Evolutionary conservation across 331 rosid genomes (phyloP).

Genomic region (Arachis monticola): DNA sequence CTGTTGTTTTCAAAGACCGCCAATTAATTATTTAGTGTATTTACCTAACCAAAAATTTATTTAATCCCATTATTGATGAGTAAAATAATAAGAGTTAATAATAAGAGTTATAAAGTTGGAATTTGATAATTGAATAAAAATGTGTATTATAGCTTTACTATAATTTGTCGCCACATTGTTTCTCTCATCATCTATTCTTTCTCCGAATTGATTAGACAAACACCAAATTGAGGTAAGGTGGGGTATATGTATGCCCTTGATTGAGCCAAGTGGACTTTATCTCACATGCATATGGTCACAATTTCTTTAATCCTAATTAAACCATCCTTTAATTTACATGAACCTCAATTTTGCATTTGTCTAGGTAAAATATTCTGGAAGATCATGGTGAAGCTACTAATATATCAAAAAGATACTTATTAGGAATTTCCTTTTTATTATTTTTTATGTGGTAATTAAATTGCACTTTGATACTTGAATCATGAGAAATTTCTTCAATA

Average conservation of each 20-base stretch:
- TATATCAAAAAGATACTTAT: not conserved
- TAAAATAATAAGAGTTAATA: not conserved
- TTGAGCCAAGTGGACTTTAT: not conserved
- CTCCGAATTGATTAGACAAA: not conserved
- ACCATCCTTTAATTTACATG: not conserved
- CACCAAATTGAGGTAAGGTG: slow-evolving; percentile 8
- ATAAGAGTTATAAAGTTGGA: not conserved
- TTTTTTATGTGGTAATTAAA: not conserved
- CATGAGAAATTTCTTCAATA: not conserved
- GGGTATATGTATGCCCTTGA: no score
- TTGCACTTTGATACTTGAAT: not conserved
- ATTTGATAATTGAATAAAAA: not conserved
- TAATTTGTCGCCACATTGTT: not conserved
- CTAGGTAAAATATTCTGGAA: not conserved
- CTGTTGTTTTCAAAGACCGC: not conserved
- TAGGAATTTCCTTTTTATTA: not conserved
- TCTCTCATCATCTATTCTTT: not conserved
- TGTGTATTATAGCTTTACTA: not conserved
- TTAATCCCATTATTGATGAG: no score
- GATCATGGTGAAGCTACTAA: not conserved
- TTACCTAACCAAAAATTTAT: not conserved
- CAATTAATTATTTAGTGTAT: not conserved
- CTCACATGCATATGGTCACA: not conserved
- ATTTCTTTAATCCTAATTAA: not conserved
- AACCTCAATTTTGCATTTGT: not conserved